Evolutionary conservation across 805 yeast genomes (phyloP), one percentile per base, ranked within the genome.

Genomic region (Yarrowia keelungensis): DNA sequence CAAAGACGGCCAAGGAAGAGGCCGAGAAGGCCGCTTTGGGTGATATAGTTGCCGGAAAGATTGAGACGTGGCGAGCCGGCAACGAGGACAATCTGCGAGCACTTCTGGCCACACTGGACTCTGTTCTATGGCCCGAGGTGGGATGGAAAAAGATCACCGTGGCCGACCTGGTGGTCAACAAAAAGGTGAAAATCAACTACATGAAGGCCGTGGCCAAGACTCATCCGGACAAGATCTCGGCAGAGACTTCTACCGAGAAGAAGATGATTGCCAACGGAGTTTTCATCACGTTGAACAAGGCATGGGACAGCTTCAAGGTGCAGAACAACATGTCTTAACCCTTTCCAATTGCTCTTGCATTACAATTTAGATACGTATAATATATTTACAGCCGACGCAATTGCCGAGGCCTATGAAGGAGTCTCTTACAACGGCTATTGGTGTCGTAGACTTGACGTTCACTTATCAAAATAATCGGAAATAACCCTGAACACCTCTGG

Each of bases 231-330:
- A 95, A 95, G 77, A 80, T 93, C 32, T 81, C 86, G 8, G 75
- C 79, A n/a, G 77, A 79, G 26, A 85, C 89, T 1, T 80, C 87
- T 8, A 80, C 87, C 7, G 96, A 92, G 74, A 85, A 86, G 69
- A 88, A 89, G 75, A 85, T 94, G 88, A 82, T 94, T 56, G 95
- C 98, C 15, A 94, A 93, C 73, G 87, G 87, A 32, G 94, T 94
- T 0, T 95, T 95, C 75, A 89, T 92, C 47, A 83, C 87, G 0
- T 80, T 95, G 71, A 94, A 92, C 77, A 85, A 87, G 72, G 92
- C 98, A 2, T 95, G 99, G 98, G 98, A 91, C 72, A 79, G 77
- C 22, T 92, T 92, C 77, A 90, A 89, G 74, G 79, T 76, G 49
- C 84, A 84, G 69, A 89, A 90, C 75, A 81, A 79, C 38, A 76